Base-by-base conservation (phyloP, 1,284 basidiomycete genomes). In the Pascua sp. region DNA sequence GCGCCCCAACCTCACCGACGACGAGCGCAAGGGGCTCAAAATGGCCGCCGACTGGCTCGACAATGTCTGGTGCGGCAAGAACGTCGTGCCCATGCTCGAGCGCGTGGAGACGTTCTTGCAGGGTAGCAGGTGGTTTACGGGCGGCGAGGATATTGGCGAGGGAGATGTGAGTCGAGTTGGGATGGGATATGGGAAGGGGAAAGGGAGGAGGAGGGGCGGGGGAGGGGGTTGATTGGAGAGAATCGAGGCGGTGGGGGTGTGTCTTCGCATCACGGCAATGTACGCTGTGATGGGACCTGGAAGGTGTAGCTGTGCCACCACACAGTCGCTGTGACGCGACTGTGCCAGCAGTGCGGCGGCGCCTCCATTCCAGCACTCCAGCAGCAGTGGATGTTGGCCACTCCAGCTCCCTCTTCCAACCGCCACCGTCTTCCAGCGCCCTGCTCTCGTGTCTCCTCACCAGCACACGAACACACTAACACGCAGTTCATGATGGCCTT, bases 51-150 rank as follows among this genome's bases (percentile, higher is more conserved):
- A 32, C 16, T 52, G 54, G 47, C 41, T 56, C 16, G 36, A 15
- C 18, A 12, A 39, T 37, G 56, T 50, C 51, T 56, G 54, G 51
- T 41, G 42, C 37, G 2, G 47, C n/a, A 52, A 38, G 46, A 55
- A 51, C 16, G 42, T 51, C 15, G 46, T 50, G 38, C 51, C 32
- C 13, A 56, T 59, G 55, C 57, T 61, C n/a, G 37, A 46, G 10
- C 42, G 70, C 63, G 63, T 67, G 46, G 69, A 75, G 50, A 45
- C 57, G 2, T 71, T 63, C 51, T 57, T 75, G 13, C 48, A 51
- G 8, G 49, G 55, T 36, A 50, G 57, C 38, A 47, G 50, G n/a
- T 70, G 53, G 60, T 75, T 75, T 53, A 67, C 67, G 1, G 72
- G 71, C 8, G 51, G 56, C 4, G 64, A 70, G 47, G 62, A 67